Base-by-base conservation (phyloP, 192 early-diverging fungal genomes). In the Geranomyces variabilis region DNA sequence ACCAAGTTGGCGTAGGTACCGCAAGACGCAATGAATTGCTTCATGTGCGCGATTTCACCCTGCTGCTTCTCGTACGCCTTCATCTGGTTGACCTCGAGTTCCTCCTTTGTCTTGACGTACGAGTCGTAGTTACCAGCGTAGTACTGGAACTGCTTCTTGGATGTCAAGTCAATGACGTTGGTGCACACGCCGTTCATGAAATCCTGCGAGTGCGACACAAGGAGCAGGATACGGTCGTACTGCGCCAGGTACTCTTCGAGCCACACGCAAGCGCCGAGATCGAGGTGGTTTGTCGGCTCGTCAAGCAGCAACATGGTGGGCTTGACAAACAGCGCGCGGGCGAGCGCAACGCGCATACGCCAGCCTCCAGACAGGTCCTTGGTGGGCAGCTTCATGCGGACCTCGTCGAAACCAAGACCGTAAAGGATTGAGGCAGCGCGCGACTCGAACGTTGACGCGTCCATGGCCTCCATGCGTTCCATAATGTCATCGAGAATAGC, bases 1-100 rank as follows among this genome's bases (percentile, higher is more conserved):
- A 97, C 95, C 86, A 99, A 88, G 86, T 99, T 99, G 75, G 97
- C 91, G 82, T 96, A 99, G 49, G 97, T 99, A 96, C 97, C 97
- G 71, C 94, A 95, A 21, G 93, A 95, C 34, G 94, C 92, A 83
- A 97, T 97, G 82, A 99, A 99, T 86, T 95, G 92, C 80, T 96
- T 96, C 81, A 99, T 97, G 84, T 99, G 94, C 51, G 90, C 94
- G 78, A 99, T 99, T 86, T 99, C 97, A 70, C 89, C 94, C 83
- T 99, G 97, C 82, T 99, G 97, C 84, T 97, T 97, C 41, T 96
- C 89, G 80, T 97, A 99, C 28, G 95, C 94, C 90, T 99, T 99
- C 89, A 92, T 92, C 86, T 99, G 97, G 86, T 99, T 99, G 77
- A 94, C 91, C 78, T 97, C 96, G 73, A 93, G 83, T 83, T 99